phyloP scores from a whole-genome alignment of 345 rosid genomes.

The Odontarrhena argentea region DNA sequence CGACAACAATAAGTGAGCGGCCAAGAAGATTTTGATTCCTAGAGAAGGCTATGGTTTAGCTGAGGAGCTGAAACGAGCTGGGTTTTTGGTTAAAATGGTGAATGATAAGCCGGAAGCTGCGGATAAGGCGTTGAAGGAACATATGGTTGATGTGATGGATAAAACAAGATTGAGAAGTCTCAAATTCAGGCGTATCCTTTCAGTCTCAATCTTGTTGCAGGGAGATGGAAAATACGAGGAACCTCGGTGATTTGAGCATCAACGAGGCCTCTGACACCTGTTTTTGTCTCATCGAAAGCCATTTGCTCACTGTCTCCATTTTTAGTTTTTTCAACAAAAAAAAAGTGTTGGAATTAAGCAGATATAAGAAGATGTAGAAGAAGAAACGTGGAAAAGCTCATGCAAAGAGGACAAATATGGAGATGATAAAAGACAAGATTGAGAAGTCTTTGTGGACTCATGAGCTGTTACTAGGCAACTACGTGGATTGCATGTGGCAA shows the following conservation, averaged over 20 bases:
- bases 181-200: too few species aligned
- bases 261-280: slow-evolving; percentile 14
- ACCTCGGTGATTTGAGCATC: slow-evolving; percentile 40
- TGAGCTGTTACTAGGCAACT: too few species aligned
- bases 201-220: not conserved
- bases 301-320: too few species aligned
- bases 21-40: slow-evolving; percentile 59
- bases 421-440: too few species aligned
- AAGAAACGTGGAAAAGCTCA: too few species aligned
- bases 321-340: too few species aligned
- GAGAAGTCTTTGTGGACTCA: too few species aligned
- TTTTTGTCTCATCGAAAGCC: too few species aligned
- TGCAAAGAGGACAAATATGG: too few species aligned
- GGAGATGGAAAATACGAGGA: slow-evolving; percentile 41
- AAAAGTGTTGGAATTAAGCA: too few species aligned
- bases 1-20: slow-evolving; percentile 70
- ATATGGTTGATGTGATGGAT: slow-evolving; percentile 76
- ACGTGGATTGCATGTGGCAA: too few species aligned
- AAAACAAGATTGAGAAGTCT: slow-evolving; percentile 46
- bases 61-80: slow-evolving; percentile 76
- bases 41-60: slow-evolving; percentile 70
- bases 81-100: slow-evolving; percentile 66
- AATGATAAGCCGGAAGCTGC: slow-evolving; percentile 74
- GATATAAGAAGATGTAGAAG: too few species aligned
- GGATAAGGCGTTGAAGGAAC: slow-evolving; percentile 66